phyloP scores from a whole-genome alignment of 179 eudicot species.

The Vitellaria paradoxa region DNA sequence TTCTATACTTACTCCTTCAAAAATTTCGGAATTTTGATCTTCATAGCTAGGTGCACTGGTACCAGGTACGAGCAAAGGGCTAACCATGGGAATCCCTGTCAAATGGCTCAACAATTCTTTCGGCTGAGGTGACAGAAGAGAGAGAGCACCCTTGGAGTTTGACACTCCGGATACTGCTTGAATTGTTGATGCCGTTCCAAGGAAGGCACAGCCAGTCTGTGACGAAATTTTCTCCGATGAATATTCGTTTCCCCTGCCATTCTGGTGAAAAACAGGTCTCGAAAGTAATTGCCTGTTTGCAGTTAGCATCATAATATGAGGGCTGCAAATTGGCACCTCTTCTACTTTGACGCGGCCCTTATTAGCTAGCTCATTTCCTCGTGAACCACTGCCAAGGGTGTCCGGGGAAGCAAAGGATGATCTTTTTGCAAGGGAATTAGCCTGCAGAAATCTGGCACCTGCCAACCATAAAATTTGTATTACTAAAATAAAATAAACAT shows the following conservation, averaged over 20 bases:
- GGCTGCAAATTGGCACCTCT: slow-evolving; percentile 18
- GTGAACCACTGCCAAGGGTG: slow-evolving; percentile 17
- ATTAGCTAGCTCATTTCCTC: slow-evolving; percentile 14
- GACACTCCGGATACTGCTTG: slow-evolving; percentile 26
- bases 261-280: background rate
- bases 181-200: slow-evolving; percentile 34
- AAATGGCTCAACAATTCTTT: slow-evolving; percentile 19
- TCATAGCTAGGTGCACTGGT: background rate
- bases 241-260: slow-evolving; percentile 9
- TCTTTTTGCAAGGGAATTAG: slow-evolving; percentile 16
- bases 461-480: background rate
- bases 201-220: slow-evolving; percentile 17
- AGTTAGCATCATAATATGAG: slow-evolving; percentile 6
- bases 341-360: slow-evolving; percentile 30
- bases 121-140: slow-evolving; percentile 51
- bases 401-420: slow-evolving; percentile 40
- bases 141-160: slow-evolving; percentile 46
- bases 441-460: slow-evolving; percentile 27
- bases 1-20: slow-evolving; percentile 12
- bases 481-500: background rate
- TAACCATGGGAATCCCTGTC: slow-evolving; percentile 20
- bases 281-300: background rate
- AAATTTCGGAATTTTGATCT: slow-evolving; percentile 19
- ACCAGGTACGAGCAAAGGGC: too few relatives aligned
- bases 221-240: slow-evolving; percentile 18